Conservation (phyloP, 2,329 filamentous ascomycete species). For the Paracamarosporium sp. region DNA sequence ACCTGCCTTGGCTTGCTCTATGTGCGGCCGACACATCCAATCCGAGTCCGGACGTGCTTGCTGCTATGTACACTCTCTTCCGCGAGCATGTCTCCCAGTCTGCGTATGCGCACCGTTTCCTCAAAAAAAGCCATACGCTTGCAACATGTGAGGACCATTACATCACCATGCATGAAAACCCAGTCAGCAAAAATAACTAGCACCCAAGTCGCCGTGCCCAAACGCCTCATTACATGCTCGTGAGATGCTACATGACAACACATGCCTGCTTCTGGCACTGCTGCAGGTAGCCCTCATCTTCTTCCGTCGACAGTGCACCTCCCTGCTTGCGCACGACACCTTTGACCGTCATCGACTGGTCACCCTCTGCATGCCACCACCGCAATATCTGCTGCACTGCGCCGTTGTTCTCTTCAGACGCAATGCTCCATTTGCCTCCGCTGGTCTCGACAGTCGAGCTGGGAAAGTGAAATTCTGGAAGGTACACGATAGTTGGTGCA, state of each 20-base stretch:
- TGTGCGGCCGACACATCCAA: no score
- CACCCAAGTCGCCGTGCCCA: conserved; percentile 6
- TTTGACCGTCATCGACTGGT: conserved; percentile 78
- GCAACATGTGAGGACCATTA: conserved; percentile 8
- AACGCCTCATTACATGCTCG: not conserved
- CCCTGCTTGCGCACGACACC: conserved; percentile 71
- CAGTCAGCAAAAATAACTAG: not conserved
- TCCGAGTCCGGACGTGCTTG: no score
- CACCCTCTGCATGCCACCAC: conserved; percentile 93
- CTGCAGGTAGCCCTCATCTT: conserved; percentile 82
- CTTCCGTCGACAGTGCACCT: conserved; percentile 60
- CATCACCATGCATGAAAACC: conserved; percentile 13
- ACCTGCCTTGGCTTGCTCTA: conserved; percentile 21
- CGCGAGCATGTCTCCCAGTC: not conserved
- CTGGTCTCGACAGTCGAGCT: conserved; percentile 76
- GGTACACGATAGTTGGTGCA: conserved; percentile 78
- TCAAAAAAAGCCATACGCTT: not conserved
- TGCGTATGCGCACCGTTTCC: not conserved
- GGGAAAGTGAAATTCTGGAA: conserved; percentile 94
- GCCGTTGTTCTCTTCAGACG: conserved; percentile 72
- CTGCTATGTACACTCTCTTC: not conserved
- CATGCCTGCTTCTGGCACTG: conserved; percentile 56
- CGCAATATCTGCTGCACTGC: conserved; percentile 76
- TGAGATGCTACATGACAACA: conserved; percentile 48
- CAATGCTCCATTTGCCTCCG: conserved; percentile 90